Evolutionary conservation across 352 stramenopile genomes (phyloP), one percentile per base, ranked within the genome.

Genomic region (Plasmopara viticola): DNA sequence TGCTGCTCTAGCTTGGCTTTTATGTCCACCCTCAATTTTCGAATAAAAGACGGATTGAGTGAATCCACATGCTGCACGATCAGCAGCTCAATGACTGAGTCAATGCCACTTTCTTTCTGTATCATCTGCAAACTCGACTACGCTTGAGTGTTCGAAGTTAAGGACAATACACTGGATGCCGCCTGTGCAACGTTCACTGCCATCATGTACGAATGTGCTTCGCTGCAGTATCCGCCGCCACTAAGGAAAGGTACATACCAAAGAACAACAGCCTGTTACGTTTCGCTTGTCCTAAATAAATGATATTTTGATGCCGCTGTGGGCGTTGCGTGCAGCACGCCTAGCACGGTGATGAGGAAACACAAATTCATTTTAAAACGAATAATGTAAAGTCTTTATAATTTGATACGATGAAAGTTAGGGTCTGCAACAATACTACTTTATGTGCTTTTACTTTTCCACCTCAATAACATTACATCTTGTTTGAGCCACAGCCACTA

Each of bases 181-280:
- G 38, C 43, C 9, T 72, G 39, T n/a, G 65, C 74, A 15, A 55
- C 48, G 17, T 70, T 60, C 28, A 97, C 54, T 5, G 82, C 75
- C 9, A 76, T 64, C 8, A 93, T 72, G 47, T 94, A 96, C 47
- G 84, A 86, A 54, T 88, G 87, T 46, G 90, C 90, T 65, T 97
- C 88, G 50, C 77, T 94, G 70, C 84, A 96, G 69, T 97, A 97
- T 15, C 90, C 90, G 31, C 90, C 90, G 37, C 90, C 90, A 46
- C 82, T 95, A 40, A 96, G 80, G 41, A 97, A 96, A 47, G 90
- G 88, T 38, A 86, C 88, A 48, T 89, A 94, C 88, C 88, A 97
- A 2, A 92, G 44, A 43, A 96, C 79, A 29, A 58, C 67, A 13
- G 77, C 73, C 15, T 60, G 48, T 20, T 17, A 33, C 5, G 28